Evolutionary conservation across 768 basidiomycete species (phyloP).

Genomic region (Trametes sanguinea): DNA sequence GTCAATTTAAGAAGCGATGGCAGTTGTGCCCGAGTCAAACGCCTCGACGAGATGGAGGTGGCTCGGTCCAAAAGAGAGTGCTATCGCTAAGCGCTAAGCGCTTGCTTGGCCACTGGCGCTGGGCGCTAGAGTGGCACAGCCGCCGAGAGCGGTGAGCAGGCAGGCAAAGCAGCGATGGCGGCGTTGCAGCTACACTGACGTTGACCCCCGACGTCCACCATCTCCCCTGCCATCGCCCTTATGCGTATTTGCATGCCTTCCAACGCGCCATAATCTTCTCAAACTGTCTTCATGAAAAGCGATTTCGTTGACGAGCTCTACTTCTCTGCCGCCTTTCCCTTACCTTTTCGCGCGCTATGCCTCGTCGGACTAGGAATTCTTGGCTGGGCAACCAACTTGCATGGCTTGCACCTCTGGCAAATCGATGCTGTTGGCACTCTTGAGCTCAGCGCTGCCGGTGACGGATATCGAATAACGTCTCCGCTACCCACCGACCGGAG

Average conservation of each 20-base stretch:
- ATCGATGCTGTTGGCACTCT: constrained; percentile 75
- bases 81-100: no score
- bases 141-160: background rate
- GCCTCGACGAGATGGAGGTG: no score
- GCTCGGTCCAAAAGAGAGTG: no score
- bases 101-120: background rate
- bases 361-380: constrained; percentile 79
- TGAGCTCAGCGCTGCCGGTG: constrained; percentile 45
- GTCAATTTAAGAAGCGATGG: no score
- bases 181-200: constrained; percentile 6
- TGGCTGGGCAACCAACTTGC: constrained; percentile 92
- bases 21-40: no score
- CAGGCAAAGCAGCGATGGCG: background rate
- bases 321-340: constrained; percentile 67
- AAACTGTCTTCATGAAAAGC: constrained; percentile 33
- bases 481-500: constrained; percentile 31
- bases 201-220: constrained; percentile 1
- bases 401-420: constrained; percentile 72
- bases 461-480: constrained; percentile 22
- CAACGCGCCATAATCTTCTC: constrained; percentile 5
- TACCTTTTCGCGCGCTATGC: constrained; percentile 89
- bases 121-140: background rate
- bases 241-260: constrained; percentile 3
- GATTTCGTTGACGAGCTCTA: constrained; percentile 42
- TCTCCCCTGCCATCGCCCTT: constrained; percentile 12